Percentiles rank a stretch among this genome's conserved stretches.
phyloP scores from a whole-genome alignment of 176 grass and related monocot species.

The Saccharum spontaneum region DNA sequence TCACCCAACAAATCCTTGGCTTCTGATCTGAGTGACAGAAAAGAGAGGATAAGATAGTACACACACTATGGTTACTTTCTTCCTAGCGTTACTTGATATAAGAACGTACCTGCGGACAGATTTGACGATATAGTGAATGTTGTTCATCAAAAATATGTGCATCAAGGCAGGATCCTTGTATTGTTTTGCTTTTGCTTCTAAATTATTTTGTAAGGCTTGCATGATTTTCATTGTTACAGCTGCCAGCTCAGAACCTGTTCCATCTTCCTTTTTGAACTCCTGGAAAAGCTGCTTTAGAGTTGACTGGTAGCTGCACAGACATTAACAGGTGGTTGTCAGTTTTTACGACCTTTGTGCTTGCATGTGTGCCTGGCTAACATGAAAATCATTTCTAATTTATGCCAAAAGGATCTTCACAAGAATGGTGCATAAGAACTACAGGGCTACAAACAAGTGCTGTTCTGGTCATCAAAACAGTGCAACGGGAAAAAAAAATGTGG shows the following conservation, averaged over 20 bases:
- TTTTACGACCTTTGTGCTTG: neutral
- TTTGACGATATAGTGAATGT: constrained; percentile 95
- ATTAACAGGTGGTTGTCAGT: constrained; percentile 24
- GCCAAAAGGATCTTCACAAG: neutral
- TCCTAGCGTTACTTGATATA: constrained; percentile 1
- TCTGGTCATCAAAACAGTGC: constrained; percentile 23
- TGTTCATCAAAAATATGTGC: constrained; percentile 95
- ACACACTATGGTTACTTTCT: neutral
- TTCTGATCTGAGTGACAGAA: constrained; percentile 64
- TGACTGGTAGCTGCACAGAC: constrained; percentile 75
- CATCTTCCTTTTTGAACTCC: constrained; percentile 80
- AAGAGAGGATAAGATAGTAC: neutral
- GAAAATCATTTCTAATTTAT: neutral
- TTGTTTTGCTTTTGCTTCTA: constrained; percentile 92
- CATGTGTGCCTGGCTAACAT: neutral
- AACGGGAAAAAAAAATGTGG: neutral
- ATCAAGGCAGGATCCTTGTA: constrained; percentile 91
- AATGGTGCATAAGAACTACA: neutral
- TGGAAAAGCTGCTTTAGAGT: constrained; percentile 93
- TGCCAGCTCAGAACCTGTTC: constrained; percentile 78
- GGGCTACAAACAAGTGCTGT: neutral
- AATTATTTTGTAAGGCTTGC: constrained; percentile 92
- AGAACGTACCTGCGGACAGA: constrained; percentile 79
- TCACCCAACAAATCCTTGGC: constrained; percentile 94
- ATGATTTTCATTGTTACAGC: constrained; percentile 91